Evolutionary conservation across 257 asterid genomes (phyloP), one percentile per base, ranked within the genome.

Genomic region (Osmanthus fragrans): DNA sequence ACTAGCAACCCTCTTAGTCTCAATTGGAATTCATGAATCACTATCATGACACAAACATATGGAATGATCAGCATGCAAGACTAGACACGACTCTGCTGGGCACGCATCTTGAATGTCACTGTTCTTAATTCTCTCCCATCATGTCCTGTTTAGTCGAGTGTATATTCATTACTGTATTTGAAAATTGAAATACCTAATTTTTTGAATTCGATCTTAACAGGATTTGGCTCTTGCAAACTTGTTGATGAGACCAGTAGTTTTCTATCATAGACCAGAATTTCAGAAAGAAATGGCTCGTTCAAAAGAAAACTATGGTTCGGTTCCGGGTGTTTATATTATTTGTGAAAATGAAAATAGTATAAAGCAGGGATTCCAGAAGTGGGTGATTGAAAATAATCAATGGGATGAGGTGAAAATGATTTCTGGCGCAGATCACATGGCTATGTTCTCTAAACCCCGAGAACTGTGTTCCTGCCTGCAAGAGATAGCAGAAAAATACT

Each of bases 391-490:
- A 23, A 84, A 82, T 4, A 89, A 76, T 82, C 89, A 86, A 4
- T 34, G 83, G 0, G 76, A 82, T 33, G 91, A 81, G 49, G 88
- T 84, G 37, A 78, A 79, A 30, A 2, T 75, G 29, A 84, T 89
- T 25, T 8, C 1, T 65, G 74, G 81, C 23, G 79, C 91, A 4
- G 89, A 85, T 83, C 90, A 87, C 42, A 85, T 89, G 91, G 79
- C 58, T 37, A 86, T 86, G 88, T 71, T 88, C 63, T 84, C 88
- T 6, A 83, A 83, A 80, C 56, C 85, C 16, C 60, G 23, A 3
- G 83, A 84, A 19, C 19, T 87, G 16, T 83, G 79, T 66, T 73
- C 58, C 39, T 82, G 33, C 73, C 67, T 89, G 70, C 72, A 67
- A 40, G 70, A 71, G 30, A 45, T 85, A 2, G 75, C 79, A 6